Evolutionary conservation across 148 eudicot genomes (phyloP).

Genomic region (Persicaria tinctoria): DNA sequence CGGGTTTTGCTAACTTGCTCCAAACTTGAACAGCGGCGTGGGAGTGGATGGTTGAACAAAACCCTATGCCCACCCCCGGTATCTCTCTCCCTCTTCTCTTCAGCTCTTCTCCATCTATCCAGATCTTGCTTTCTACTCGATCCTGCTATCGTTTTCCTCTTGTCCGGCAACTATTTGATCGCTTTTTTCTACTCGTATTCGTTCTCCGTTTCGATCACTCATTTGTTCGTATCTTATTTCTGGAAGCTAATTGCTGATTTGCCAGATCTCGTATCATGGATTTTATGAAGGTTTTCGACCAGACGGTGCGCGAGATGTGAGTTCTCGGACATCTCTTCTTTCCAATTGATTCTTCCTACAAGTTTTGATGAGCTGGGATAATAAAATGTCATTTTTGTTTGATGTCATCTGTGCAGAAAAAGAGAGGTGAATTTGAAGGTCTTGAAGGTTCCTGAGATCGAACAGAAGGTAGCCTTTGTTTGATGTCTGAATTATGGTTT

Average conservation of each 20-base stretch:
- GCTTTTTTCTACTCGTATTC: not conserved
- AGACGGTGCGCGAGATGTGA: constrained; percentile 94
- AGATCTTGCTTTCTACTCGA: too few species aligned
- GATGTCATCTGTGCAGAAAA: constrained; percentile 41
- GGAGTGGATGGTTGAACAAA: too few species aligned
- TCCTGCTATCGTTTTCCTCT: not conserved
- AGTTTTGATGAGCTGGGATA: not conserved
- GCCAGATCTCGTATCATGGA: constrained; percentile 52
- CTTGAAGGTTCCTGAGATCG: constrained; percentile 99
- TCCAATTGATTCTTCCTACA: not conserved
- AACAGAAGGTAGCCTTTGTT: constrained; percentile 62
- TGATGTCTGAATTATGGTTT: not conserved
- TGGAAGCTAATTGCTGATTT: not conserved
- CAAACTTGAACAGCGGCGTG: too few species aligned
- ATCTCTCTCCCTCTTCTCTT: too few species aligned
- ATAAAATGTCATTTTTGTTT: not conserved
- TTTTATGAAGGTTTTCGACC: constrained; percentile 97
- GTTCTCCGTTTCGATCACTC: not conserved
- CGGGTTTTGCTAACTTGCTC: too few species aligned
- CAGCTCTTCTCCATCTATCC: not conserved
- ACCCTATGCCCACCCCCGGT: too few species aligned
- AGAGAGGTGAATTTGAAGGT: constrained; percentile 99
- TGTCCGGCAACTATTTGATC: not conserved
- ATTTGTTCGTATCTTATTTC: not conserved
- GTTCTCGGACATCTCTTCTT: not conserved